Conservation (phyloP, 2,329 filamentous ascomycete species). For the Alternaria incomplexa region DNA sequence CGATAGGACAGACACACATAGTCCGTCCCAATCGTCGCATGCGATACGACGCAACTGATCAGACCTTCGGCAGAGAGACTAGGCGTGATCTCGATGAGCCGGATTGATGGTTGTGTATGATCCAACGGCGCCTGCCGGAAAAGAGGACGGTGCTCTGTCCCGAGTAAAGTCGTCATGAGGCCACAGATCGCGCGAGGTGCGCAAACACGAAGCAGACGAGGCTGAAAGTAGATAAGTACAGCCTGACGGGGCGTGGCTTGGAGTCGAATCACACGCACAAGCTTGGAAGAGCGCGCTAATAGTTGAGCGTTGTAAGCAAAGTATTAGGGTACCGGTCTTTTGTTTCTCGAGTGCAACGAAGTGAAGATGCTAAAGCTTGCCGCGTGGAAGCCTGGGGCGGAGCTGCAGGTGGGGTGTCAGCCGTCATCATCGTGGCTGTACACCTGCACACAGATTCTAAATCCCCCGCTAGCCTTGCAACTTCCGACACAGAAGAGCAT, state of each 20-base stretch:
- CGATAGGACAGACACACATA: constrained; percentile 1
- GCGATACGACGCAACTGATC: background rate
- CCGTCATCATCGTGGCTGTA: background rate
- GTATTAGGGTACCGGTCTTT: too few relatives aligned
- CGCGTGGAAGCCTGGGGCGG: background rate
- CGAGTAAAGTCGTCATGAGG: background rate
- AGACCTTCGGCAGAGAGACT: background rate
- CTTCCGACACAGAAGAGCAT: too few relatives aligned
- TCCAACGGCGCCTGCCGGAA: background rate
- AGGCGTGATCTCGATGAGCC: background rate
- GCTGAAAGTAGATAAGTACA: too few relatives aligned
- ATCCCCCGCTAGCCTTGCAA: background rate
- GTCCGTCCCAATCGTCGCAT: background rate
- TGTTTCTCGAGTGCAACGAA: too few relatives aligned
- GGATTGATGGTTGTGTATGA: background rate
- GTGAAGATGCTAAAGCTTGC: too few relatives aligned
- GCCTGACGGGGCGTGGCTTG: too few relatives aligned
- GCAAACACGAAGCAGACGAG: background rate
- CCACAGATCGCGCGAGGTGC: background rate
- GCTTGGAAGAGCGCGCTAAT: too few relatives aligned
- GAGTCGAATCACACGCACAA: too few relatives aligned
- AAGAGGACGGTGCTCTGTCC: background rate
- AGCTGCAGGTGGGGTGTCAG: background rate
- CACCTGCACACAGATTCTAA: background rate
- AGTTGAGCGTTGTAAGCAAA: too few relatives aligned